These are phyloP conservation scores for Kodamaea plutei DNA, from an alignment of 1,139 yeast species.

Conservation along the genomic window DNA sequence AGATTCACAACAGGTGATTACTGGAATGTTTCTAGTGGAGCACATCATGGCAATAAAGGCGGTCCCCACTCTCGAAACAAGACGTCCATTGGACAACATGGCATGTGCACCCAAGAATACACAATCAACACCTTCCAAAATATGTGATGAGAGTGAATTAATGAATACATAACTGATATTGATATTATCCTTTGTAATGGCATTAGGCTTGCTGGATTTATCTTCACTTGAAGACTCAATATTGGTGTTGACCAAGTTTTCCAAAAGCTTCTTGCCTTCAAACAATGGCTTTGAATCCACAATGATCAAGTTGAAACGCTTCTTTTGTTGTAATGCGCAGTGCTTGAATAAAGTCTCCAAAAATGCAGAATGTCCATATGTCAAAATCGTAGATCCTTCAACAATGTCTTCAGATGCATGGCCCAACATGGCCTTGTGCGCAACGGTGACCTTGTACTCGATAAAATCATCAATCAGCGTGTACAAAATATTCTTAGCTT, in stretches of 20 bases:
- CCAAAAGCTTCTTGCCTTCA: conserved; percentile 81
- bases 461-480: conserved; percentile 77
- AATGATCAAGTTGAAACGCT: conserved; percentile 73
- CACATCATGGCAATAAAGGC: conserved; percentile 93
- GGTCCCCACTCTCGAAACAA: conserved; percentile 92
- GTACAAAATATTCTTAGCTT: conserved; percentile 65
- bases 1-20: conserved; percentile 91
- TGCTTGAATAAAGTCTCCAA: conserved; percentile 69
- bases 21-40: conserved; percentile 84
- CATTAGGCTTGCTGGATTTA: conserved; percentile 22
- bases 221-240: conserved; percentile 33
- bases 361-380: conserved; percentile 87
- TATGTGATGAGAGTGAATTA: conserved; percentile 73
- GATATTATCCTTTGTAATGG: conserved; percentile 35
- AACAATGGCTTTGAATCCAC: conserved; percentile 95
- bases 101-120: conserved; percentile 97
- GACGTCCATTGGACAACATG: conserved; percentile 89
- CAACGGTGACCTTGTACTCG: conserved; percentile 77
- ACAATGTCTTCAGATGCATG: conserved; percentile 74
- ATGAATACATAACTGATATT: conserved; percentile 63
- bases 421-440: conserved; percentile 80
- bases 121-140: conserved; percentile 76
- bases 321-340: conserved; percentile 59
- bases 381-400: conserved; percentile 75
- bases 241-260: conserved; percentile 45